phyloP scores from a whole-genome alignment of 2,329 filamentous ascomycete species.

The Metarhizium robertsii region DNA sequence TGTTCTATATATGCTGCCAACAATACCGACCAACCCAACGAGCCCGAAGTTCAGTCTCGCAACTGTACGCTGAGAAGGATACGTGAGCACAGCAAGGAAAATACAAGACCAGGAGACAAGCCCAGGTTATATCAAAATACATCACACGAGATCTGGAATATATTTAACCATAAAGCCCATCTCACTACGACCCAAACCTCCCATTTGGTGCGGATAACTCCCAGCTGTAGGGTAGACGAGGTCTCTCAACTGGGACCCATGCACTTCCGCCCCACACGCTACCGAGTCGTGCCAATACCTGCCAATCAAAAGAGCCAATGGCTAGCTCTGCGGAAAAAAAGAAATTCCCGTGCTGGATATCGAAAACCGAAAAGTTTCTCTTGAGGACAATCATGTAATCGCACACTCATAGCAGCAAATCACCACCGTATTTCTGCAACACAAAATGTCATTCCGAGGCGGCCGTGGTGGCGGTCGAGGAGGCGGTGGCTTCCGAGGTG shows the following conservation, averaged over 20 bases:
- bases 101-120: no score
- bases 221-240: background rate
- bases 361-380: slow-evolving; percentile 8
- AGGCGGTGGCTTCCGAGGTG: slow-evolving; percentile 12
- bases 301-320: slow-evolving; percentile 4
- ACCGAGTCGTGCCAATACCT: background rate
- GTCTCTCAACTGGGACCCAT: background rate
- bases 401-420: slow-evolving; percentile 1
- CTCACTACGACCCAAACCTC: no score
- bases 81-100: no score
- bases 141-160: no score
- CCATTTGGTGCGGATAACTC: no score
- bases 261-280: background rate
- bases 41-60: no score
- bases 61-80: no score
- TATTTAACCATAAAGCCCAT: no score
- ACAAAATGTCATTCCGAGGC: slow-evolving; percentile 13
- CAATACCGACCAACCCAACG: no score
- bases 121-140: no score
- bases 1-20: no score
- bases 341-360: slow-evolving; percentile 15
- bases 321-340: slow-evolving; percentile 4
- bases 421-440: background rate
- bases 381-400: background rate
- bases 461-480: slow-evolving; percentile 12